Conservation (phyloP, 192 early-diverging fungal species). For the Geranomyces variabilis region DNA sequence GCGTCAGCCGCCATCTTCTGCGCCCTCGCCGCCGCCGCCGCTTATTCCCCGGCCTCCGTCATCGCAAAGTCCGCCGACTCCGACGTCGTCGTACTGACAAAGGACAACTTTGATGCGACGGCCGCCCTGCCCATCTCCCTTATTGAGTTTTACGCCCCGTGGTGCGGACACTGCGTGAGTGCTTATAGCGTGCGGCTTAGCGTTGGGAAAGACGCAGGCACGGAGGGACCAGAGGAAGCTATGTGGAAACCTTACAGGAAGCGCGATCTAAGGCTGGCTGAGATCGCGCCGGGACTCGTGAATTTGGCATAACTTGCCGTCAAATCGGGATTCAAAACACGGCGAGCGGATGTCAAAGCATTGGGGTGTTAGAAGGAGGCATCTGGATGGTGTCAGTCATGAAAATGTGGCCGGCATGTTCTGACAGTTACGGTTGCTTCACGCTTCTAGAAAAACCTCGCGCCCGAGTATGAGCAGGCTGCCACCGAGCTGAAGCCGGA, state of each 20-base stretch:
- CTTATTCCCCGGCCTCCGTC: slow-evolving; percentile 28
- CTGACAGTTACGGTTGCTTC: neutral
- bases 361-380: too few relatives aligned
- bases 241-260: too few relatives aligned
- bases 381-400: too few relatives aligned
- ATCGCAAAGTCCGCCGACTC: slow-evolving; percentile 31
- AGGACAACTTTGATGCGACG: slow-evolving; percentile 64
- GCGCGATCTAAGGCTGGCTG: too few relatives aligned
- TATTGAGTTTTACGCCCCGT: slow-evolving; percentile 96
- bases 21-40: slow-evolving; percentile 20
- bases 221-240: too few relatives aligned
- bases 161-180: slow-evolving; percentile 91
- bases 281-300: too few relatives aligned
- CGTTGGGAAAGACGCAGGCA: too few relatives aligned
- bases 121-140: slow-evolving; percentile 73
- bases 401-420: too few relatives aligned
- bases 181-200: neutral
- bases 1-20: neutral
- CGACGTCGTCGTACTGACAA: slow-evolving; percentile 54
- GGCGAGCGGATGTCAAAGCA: too few relatives aligned
- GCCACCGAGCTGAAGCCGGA: slow-evolving; percentile 81
- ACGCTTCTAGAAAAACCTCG: slow-evolving; percentile 44
- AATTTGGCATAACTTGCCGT: too few relatives aligned
- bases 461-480: slow-evolving; percentile 92
- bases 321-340: too few relatives aligned